Evolutionary conservation across 176 grass and related monocot genomes (phyloP), one percentile per base, ranked within the genome.

Genomic region (Aegilops longissima): DNA sequence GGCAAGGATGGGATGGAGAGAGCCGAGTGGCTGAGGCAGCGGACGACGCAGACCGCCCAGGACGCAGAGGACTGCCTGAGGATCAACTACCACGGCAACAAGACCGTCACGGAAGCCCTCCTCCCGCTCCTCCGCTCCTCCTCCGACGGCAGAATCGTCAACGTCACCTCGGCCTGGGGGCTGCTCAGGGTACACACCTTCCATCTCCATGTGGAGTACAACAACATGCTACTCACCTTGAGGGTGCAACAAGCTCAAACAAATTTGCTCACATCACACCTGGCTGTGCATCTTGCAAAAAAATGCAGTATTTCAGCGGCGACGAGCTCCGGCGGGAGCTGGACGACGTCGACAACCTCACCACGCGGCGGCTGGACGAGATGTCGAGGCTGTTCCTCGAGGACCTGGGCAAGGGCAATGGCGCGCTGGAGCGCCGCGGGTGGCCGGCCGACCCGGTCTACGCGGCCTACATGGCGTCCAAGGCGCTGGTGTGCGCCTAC

Each of bases 81-180:
- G 42, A 94, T 86, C 27, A 94, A 92, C 65, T 95, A 95, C 80
- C 86, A 72, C 47, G 93, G 87, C 52, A 76, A 74, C 35, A 92
- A 92, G 58, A 73, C 61, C 25, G 85, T 90, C 40, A 95, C 90
- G 0, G 85, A 90, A 49, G 87, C 90, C 34, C 67, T 94, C 13
- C 58, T 94, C 17, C 93, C 85, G 0, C 85, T 92, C 56, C 67
- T 95, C 29, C 79, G 39, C 17, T 81, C 86, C 45, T 90, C 93
- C 35, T 20, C 61, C 34, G 82, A 81, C 9, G 88, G 85, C n/a
- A 90, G 74, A 63, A 87, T 95, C 33, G 83, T 95, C 30, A 95
- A 90, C 34, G 61, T 92, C 10, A 82, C 93, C 4, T 92, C 90
- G 0, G 8, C 24, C 0, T 81, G 62, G 73, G 90, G 88, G 1